Base-by-base conservation (phyloP, 441 rosid genomes). In the Populus tomentosa region DNA sequence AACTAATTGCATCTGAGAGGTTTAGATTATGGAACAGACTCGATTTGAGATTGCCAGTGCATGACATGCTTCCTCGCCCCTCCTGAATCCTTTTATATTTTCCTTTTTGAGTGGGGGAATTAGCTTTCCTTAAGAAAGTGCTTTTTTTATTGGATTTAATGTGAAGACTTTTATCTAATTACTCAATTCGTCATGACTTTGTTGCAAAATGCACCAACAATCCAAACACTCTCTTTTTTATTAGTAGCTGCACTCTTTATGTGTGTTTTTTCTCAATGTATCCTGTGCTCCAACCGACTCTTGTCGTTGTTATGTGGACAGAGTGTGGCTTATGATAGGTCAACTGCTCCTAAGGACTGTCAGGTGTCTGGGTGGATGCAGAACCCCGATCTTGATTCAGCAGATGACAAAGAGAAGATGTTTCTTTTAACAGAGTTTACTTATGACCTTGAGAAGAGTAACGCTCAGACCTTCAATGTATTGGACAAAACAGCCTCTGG, bases 271-370 rank as follows among this genome's bases (percentile, higher is more conserved):
- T 50, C 59, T 50, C 59, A 5, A 5, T 50, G 5, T 50, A 50
- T 5, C 59, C 0, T 30, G 13, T 53, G 36, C 70, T 70, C 20
- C 62, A 42, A 18, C 69, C 9, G 53, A 35, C 56, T 36, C 32
- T 3, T 80, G 10, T 68, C 40, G 10, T 80, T 72, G 64, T 80
- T 64, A 35, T 16, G 46, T 83, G 82, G 68, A 82, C 97, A 94
- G 99, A 91, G 87, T 69, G 98, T 93, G 36, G 98, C 98, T 2
- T 97, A 89, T 79, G 95, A 97, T 73, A 86, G 98, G 79, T 87
- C 98, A 20, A 94, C 95, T 87, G 99, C 99, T 78, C 99, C 98
- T 18, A 97, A 92, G 89, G 88, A 94, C 79, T 93, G 97, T 62
- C 83, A 87, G 40, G 89, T 93, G 67, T 89, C 94, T 77, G 99